Conservation (phyloP, 2,329 filamentous ascomycete genomes). For the Verticillium dahliae region DNA sequence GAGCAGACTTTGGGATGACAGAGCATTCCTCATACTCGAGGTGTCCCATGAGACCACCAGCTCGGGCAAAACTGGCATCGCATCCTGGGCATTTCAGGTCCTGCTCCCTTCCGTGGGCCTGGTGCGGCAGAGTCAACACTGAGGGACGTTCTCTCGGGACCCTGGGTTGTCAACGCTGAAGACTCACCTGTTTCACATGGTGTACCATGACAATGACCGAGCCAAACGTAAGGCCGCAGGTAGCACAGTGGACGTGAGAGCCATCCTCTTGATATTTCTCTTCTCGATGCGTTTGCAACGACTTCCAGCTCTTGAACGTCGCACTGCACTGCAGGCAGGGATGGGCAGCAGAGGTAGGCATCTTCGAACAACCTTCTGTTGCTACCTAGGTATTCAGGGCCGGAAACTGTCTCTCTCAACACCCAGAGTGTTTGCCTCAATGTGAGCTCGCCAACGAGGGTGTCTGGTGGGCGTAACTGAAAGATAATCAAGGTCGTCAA, state of each 20-base stretch:
- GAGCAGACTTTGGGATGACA: slow-evolving; percentile 21
- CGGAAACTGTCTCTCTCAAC: neutral
- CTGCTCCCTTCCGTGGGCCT: slow-evolving; percentile 33
- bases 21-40: slow-evolving; percentile 35
- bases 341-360: neutral
- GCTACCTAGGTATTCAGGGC: no score
- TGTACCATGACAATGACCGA: slow-evolving; percentile 20
- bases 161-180: neutral
- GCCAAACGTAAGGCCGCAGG: slow-evolving; percentile 29
- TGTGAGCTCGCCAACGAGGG: no score
- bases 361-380: neutral
- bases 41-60: slow-evolving; percentile 34
- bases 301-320: slow-evolving; percentile 17
- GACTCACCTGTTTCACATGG: slow-evolving; percentile 29
- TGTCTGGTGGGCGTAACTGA: no score
- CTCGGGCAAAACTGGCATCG: slow-evolving; percentile 25
- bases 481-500: no score
- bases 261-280: slow-evolving; percentile 15
- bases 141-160: neutral
- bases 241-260: slow-evolving; percentile 27
- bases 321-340: slow-evolving; percentile 21
- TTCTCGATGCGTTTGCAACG: slow-evolving; percentile 21
- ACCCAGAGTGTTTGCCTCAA: neutral
- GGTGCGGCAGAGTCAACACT: slow-evolving; percentile 6
- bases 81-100: slow-evolving; percentile 42